phyloP scores from a whole-genome alignment of 805 yeast species.

The Candida glaebosa region DNA sequence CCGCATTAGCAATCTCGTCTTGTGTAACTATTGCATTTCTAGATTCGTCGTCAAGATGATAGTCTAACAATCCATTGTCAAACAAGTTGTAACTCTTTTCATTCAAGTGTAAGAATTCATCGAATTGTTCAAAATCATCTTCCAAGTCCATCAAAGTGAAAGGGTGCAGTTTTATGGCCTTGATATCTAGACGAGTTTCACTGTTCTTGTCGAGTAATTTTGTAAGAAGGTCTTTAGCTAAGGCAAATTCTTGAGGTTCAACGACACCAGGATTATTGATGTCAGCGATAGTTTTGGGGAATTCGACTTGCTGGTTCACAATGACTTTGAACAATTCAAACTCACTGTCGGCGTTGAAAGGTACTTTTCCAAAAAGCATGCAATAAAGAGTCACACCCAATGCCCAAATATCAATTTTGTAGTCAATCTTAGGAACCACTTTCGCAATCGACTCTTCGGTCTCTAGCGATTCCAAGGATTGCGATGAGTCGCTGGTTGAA shows the following conservation, averaged over 20 bases:
- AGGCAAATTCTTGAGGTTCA: conserved; percentile 39
- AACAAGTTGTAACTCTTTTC: conserved; percentile 5
- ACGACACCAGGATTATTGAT: conserved; percentile 41
- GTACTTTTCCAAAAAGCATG: conserved; percentile 80
- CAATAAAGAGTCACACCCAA: conserved; percentile 90
- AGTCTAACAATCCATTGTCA: conserved; percentile 11
- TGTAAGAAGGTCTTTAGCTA: conserved; percentile 56
- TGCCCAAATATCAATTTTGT: conserved; percentile 97
- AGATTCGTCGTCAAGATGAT: conserved; percentile 20
- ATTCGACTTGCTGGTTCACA: conserved; percentile 53
- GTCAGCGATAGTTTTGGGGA: conserved; percentile 44
- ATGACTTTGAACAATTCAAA: conserved; percentile 83
- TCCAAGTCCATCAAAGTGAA: conserved; percentile 48
- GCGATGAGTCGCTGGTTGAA: conserved; percentile 39
- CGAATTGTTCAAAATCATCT: conserved; percentile 28
- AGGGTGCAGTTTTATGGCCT: conserved; percentile 73
- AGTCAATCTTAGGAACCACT: conserved; percentile 53
- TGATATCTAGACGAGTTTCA: conserved; percentile 58
- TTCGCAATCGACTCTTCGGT: conserved; percentile 18
- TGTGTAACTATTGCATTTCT: conserved; percentile 50
- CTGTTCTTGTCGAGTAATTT: conserved; percentile 72
- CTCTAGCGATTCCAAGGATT: conserved; percentile 20
- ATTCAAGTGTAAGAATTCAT: conserved; percentile 36
- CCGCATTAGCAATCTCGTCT: conserved; percentile 73
- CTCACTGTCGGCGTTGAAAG: conserved; percentile 84